A percentile compares a stretch with the other conserved stretches of the same genome.
phyloP scores from a whole-genome alignment of 2,329 filamentous ascomycete genomes.

The Nothopassalora personata region DNA sequence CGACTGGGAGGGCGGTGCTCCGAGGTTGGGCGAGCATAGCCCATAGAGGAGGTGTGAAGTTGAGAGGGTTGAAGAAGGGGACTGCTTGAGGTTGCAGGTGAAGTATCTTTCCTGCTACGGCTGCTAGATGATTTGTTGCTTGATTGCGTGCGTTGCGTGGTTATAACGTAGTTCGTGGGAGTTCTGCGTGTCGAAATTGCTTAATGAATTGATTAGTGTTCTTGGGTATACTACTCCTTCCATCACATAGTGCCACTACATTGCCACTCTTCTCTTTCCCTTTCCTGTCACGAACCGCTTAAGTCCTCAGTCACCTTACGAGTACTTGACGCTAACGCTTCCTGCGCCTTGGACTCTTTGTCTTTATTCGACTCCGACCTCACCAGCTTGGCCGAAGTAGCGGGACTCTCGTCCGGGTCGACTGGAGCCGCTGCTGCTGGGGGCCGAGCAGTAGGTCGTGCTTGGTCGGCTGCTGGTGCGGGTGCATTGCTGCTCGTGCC shows the following conservation, averaged over 20 bases:
- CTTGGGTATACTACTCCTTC: background rate
- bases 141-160: background rate
- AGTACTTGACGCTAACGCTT: background rate
- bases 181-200: background rate
- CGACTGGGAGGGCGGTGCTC: constrained; percentile 65
- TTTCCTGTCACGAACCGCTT: background rate
- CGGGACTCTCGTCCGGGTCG: constrained; percentile 15
- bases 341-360: background rate
- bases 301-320: background rate
- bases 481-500: background rate
- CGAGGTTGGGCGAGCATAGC: constrained; percentile 53
- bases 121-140: background rate
- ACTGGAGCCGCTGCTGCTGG: constrained; percentile 2
- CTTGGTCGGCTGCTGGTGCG: background rate
- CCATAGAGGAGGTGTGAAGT: constrained; percentile 4
- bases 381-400: constrained; percentile 7
- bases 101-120: background rate
- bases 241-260: background rate
- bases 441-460: background rate
- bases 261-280: background rate
- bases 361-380: background rate
- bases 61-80: background rate
- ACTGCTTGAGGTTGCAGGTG: background rate
- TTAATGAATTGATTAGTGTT: background rate
- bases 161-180: background rate